Evolutionary conservation across 164 flowering plant genomes (phyloP), one percentile per base, ranked within the genome.

Genomic region (Macadamia tetraphylla): DNA sequence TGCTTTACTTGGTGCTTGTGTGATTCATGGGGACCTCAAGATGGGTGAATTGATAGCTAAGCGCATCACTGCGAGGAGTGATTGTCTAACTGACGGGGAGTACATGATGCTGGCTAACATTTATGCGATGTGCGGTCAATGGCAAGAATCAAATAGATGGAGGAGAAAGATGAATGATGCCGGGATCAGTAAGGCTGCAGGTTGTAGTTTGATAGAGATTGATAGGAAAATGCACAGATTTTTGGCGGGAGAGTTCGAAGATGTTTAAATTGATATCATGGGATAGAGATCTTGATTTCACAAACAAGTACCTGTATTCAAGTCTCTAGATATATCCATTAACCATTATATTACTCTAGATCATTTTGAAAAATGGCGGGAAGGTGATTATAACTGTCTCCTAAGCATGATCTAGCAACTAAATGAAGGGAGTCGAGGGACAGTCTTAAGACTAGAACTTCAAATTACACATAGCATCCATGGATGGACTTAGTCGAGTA

Each of bases 81-180:
- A n/a, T n/a, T 3, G 58, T 61, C 29, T 82, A 35, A 73, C 75
- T n/a, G 82, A 82, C 58, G 81, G 86, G 9, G 84, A 83, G 75
- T 72, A 73, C n/a, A 76, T 81, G 81, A 74, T 83, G 82, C 46
- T 83, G 61, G 68, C 78, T 2, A 83, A 81, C 67, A 69, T 83
- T 64, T 81, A 74, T 29, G 86, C 86, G 31, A 51, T 78, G 0
- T 72, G 74, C 35, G 77, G 78, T 31, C 66, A 52, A 35, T 81
- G 78, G 77, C 77, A 77, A 44, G 79, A 77, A 65, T 78, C 82
- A 6, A 56, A 76, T 31, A 66, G 64, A 71, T 81, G 84, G 86
- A 83, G 82, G 64, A 52, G 58, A 9, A 69, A 60, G 81, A 83
- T 83, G 84, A 77, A 81, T 60, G 74, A 76, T 51, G 57, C 70